Conservation (phyloP, 2,329 filamentous ascomycete genomes). For the Scedosporium apiospermum region DNA sequence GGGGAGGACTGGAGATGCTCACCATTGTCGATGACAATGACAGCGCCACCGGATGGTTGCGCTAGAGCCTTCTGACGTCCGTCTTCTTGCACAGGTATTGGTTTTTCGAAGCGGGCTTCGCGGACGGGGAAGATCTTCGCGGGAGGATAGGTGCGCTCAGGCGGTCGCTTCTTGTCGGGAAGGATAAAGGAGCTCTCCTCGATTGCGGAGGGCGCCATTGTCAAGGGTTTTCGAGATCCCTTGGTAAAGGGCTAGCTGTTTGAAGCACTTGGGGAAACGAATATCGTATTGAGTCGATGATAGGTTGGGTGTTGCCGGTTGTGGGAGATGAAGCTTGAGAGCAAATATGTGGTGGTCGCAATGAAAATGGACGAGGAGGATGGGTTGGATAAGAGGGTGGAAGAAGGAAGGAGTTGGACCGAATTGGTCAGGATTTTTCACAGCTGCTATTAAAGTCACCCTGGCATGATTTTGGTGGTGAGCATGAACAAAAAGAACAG, state of each 20-base stretch:
- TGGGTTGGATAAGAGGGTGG: neutral
- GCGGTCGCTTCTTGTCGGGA: conserved; percentile 27
- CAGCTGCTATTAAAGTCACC: neutral
- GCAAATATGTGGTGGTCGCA: too few species aligned
- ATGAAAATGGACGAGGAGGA: neutral
- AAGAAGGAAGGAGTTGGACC: neutral
- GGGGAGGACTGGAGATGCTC: conserved; percentile 14
- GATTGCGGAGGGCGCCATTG: conserved; percentile 45
- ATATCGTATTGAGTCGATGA: neutral
- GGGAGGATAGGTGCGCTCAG: conserved; percentile 38
- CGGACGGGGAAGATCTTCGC: conserved; percentile 51
- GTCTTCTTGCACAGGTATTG: conserved; percentile 46
- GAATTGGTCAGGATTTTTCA: neutral
- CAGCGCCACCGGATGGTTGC: conserved; percentile 45
- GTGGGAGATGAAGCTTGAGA: too few species aligned
- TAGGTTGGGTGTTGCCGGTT: neutral
- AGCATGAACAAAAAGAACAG: neutral
- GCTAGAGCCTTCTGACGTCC: conserved; percentile 61
- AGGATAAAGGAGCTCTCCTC: conserved; percentile 29
- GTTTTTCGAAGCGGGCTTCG: conserved; percentile 52
- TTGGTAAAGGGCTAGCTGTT: neutral
- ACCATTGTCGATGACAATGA: conserved; percentile 99
- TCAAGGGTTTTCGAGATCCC: neutral
- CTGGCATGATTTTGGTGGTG: neutral
- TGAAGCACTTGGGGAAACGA: neutral